Evolutionary conservation across 148 eudicot species (phyloP).

Genomic region (Chenopodium quinoa): DNA sequence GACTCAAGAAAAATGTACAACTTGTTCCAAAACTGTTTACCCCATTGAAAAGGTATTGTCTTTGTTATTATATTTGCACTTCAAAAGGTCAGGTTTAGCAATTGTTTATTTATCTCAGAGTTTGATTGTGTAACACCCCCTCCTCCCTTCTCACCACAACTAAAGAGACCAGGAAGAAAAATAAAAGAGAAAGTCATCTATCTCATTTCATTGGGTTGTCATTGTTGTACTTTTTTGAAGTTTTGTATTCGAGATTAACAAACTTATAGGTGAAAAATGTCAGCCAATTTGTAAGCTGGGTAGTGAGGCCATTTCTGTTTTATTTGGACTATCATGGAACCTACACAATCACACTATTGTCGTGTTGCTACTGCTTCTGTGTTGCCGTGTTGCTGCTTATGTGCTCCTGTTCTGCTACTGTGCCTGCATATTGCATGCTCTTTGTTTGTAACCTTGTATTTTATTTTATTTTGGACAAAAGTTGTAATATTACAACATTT

Average conservation of each 20-base stretch:
- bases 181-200: background rate
- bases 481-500: no score
- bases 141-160: no score
- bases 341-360: background rate
- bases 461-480: no score
- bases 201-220: background rate
- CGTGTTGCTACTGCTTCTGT: no score
- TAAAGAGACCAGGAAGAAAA: background rate
- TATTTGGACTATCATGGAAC: background rate
- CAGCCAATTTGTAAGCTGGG: background rate
- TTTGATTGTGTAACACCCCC: background rate
- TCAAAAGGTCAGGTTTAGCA: background rate
- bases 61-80: background rate
- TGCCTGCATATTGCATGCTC: no score
- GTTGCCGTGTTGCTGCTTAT: no score
- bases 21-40: conserved; percentile 88
- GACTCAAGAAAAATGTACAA: conserved; percentile 88
- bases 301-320: background rate
- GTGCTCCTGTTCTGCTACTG: no score
- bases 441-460: no score
- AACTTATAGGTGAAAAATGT: no score
- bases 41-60: conserved; percentile 78
- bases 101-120: background rate
- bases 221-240: background rate
- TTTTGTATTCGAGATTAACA: background rate